A percentile compares a stretch with the other conserved stretches of the same genome.
Conservation (phyloP, 2,329 filamentous ascomycete species). For the Xylariaceae sp. region DNA sequence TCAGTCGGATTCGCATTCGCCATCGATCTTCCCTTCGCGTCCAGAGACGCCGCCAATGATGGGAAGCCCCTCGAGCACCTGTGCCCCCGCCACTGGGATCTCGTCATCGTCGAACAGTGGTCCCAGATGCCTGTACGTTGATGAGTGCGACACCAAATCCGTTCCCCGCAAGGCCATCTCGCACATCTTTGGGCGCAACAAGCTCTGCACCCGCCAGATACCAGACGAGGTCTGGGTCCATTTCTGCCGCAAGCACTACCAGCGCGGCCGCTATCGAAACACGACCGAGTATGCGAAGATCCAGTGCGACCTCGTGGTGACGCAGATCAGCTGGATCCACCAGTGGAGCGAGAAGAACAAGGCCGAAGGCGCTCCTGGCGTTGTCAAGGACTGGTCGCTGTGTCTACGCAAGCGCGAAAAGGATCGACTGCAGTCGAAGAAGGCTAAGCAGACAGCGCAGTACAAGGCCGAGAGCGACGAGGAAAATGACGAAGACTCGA, state of each 20-base stretch:
- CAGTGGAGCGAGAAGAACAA: constrained; percentile 54
- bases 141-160: constrained; percentile 54
- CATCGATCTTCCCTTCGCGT: no score
- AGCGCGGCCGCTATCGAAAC: constrained; percentile 67
- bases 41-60: no score
- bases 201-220: constrained; percentile 66
- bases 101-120: background rate
- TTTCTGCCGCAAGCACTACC: constrained; percentile 78
- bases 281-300: constrained; percentile 53
- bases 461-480: constrained; percentile 31
- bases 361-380: constrained; percentile 32
- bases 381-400: constrained; percentile 56
- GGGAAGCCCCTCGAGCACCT: constrained; percentile 11
- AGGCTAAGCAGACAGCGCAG: constrained; percentile 27
- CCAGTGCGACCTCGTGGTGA: constrained; percentile 59
- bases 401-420: constrained; percentile 60
- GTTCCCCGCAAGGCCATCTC: constrained; percentile 70
- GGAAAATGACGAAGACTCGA: constrained; percentile 27
- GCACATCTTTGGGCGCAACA: constrained; percentile 79
- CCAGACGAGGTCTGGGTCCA: constrained; percentile 67
- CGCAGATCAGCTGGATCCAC: constrained; percentile 58
- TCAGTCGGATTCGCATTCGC: no score
- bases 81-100: background rate
- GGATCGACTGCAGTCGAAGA: constrained; percentile 44
- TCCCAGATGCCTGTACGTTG: constrained; percentile 48